A percentile compares a stretch with the other conserved stretches of the same genome.
These are phyloP conservation scores for Seminavis robusta DNA, from an alignment of 108 stramenopile species.

Conservation along the genomic window DNA sequence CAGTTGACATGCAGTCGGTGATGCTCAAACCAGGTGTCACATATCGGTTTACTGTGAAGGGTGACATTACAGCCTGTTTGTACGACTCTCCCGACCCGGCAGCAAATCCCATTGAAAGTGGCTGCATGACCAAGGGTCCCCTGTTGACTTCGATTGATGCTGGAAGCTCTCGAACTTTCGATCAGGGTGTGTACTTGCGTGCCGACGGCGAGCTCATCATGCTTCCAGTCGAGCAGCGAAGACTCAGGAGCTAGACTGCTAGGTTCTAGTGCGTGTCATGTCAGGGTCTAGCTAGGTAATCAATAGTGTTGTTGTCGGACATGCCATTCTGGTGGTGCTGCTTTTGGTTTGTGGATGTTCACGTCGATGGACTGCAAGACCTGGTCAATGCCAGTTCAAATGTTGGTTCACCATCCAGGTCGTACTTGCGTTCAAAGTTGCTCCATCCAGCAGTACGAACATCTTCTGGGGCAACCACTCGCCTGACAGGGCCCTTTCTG, in stretches of 20 bases:
- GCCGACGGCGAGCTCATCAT: too few relatives aligned
- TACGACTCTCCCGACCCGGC: too few relatives aligned
- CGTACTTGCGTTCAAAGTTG: slow-evolving; percentile 49
- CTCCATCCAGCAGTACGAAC: slow-evolving; percentile 13
- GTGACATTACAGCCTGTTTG: too few relatives aligned
- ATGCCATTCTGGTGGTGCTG: background rate
- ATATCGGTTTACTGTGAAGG: slow-evolving; percentile 22
- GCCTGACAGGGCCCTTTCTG: background rate
- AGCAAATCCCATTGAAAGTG: too few relatives aligned
- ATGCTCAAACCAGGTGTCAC: slow-evolving; percentile 15
- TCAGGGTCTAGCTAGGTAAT: too few relatives aligned
- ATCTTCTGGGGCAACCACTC: background rate
- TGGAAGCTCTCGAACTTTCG: too few relatives aligned
- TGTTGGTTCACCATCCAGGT: slow-evolving; percentile 23
- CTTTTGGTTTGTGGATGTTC: background rate
- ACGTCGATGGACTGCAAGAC: background rate
- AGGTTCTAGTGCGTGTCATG: too few relatives aligned
- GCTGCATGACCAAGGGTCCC: too few relatives aligned
- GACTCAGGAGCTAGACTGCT: too few relatives aligned
- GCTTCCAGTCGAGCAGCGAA: too few relatives aligned
- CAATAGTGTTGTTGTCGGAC: background rate
- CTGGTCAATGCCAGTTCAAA: slow-evolving; percentile 24
- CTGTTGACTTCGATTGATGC: too few relatives aligned
- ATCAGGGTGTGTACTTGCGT: too few relatives aligned
- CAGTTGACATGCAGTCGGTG: background rate